Evolutionary conservation across 345 rosid species (phyloP).

Genomic region (Anastatica hierochuntica): DNA sequence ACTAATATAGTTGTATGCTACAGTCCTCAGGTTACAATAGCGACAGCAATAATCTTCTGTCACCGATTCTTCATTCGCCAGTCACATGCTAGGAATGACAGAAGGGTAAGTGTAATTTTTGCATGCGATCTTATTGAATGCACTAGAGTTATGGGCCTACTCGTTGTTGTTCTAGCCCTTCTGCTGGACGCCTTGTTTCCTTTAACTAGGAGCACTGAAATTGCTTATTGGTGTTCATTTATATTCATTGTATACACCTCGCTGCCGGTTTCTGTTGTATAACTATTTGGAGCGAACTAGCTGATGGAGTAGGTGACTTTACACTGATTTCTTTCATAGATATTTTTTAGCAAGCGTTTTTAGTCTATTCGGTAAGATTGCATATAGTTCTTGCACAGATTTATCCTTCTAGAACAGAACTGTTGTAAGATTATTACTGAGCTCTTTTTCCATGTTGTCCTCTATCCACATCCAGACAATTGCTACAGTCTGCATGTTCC

Average conservation of each 20-base stretch:
- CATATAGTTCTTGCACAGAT: neutral
- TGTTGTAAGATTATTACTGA: constrained; percentile 1
- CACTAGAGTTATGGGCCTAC: too few relatives aligned
- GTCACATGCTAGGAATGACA: constrained; percentile 91
- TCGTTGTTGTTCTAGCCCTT: too few relatives aligned
- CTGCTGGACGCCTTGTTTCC: too few relatives aligned
- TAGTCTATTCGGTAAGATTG: neutral
- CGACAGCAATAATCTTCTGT: constrained; percentile 95
- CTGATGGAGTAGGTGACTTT: constrained; percentile 3
- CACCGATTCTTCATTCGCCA: constrained; percentile 94
- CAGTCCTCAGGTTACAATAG: constrained; percentile 98
- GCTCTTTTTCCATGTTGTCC: constrained; percentile 4
- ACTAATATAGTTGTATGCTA: constrained; percentile 26
- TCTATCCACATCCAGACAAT: constrained; percentile 44
- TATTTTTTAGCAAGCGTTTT: neutral
- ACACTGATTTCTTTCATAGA: neutral
- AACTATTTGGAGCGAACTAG: neutral
- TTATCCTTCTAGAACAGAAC: neutral
- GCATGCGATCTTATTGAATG: too few relatives aligned
- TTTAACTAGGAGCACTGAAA: neutral
- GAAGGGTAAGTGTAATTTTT: constrained; percentile 72
- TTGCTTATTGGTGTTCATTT: too few relatives aligned
- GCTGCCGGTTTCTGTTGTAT: neutral
- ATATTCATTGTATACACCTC: neutral
- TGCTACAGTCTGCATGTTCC: constrained; percentile 96